Percentiles rank a stretch among this genome's conserved stretches.
These are phyloP conservation scores for Hippophae gyantsensis DNA, from an alignment of 306 rosid species.

Conservation along the genomic window DNA sequence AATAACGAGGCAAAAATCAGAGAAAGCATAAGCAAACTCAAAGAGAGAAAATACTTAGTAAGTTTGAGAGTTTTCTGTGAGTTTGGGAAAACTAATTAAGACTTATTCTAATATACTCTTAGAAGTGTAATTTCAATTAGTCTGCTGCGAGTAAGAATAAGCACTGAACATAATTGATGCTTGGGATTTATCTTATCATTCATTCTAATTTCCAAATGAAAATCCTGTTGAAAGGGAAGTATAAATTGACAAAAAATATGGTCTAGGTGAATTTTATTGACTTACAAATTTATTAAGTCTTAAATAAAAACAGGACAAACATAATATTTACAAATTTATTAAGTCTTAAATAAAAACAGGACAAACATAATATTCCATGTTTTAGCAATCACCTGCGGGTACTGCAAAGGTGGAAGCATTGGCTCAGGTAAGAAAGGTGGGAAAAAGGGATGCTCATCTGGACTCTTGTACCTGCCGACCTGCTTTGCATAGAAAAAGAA, in stretches of 20 bases:
- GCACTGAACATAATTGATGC: too few species aligned
- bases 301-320: constrained; percentile 1
- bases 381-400: constrained; percentile 43
- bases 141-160: too few species aligned
- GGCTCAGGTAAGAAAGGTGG: constrained; percentile 34
- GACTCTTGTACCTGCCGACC: constrained; percentile 66
- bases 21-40: too few species aligned
- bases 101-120: too few species aligned
- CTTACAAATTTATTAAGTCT: not conserved
- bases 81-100: too few species aligned
- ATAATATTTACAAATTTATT: constrained; percentile 3
- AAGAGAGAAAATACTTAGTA: too few species aligned
- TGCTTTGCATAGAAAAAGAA: constrained; percentile 19
- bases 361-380: constrained; percentile 5
- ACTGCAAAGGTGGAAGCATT: constrained; percentile 50
- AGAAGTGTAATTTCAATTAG: too few species aligned
- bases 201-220: not conserved
- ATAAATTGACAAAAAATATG: too few species aligned
- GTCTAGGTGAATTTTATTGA: not conserved
- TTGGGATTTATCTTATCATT: too few species aligned
- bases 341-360: not conserved
- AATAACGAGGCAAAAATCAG: too few species aligned
- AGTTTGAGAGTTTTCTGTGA: too few species aligned
- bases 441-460: constrained; percentile 64
- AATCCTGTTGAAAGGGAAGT: not conserved